Percentiles rank a stretch among this genome's conserved stretches.
Evolutionary conservation across 257 asterid genomes (phyloP).

Genomic region (Solanum microdontum): DNA sequence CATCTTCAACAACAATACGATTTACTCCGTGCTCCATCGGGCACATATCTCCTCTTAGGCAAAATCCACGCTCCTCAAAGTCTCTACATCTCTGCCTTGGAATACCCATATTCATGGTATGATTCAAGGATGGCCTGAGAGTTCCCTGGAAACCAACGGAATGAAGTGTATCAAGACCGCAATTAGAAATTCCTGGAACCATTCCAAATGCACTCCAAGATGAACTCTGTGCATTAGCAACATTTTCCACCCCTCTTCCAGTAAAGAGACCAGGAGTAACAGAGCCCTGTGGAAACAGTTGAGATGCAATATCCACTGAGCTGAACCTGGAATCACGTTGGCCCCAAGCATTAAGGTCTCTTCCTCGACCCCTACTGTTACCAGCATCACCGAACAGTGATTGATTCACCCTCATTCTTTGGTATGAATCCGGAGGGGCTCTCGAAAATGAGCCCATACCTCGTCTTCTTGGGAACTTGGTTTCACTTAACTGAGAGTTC

Average conservation of each 20-base stretch:
- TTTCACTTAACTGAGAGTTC: conserved; percentile 44
- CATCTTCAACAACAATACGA: conserved; percentile 96
- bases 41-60: conserved; percentile 98
- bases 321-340: conserved; percentile 61
- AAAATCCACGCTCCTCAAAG: conserved; percentile 98
- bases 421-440: conserved; percentile 42
- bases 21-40: conserved; percentile 97
- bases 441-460: conserved; percentile 42
- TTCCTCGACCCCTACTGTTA: conserved; percentile 59
- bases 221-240: conserved; percentile 39
- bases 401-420: conserved; percentile 48
- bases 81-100: conserved; percentile 74
- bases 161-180: conserved; percentile 65
- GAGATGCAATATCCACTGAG: conserved; percentile 57
- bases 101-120: conserved; percentile 44
- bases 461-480: conserved; percentile 56
- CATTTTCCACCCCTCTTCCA: conserved; percentile 60
- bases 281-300: conserved; percentile 55
- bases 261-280: conserved; percentile 53
- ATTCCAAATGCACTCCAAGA: conserved; percentile 81
- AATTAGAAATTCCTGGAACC: conserved; percentile 70
- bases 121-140: conserved; percentile 48
- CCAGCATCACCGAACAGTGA: conserved; percentile 41
- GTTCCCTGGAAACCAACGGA: conserved; percentile 65
- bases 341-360: conserved; percentile 58